phyloP scores from a whole-genome alignment of 768 basidiomycete species.

The Lactarius psammicola region DNA sequence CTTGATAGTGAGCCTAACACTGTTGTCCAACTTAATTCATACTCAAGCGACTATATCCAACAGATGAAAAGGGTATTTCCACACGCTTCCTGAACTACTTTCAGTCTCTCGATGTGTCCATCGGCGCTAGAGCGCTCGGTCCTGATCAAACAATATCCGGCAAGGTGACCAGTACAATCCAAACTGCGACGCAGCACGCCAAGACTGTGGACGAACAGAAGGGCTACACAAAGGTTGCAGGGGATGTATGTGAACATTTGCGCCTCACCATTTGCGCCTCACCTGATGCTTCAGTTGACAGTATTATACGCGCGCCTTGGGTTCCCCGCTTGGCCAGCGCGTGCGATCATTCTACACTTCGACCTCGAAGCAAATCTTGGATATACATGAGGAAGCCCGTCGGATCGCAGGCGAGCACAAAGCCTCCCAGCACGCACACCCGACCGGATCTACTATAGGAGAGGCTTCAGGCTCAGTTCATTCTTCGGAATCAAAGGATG shows the following conservation, averaged over 20 bases:
- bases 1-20: conserved; percentile 53
- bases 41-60: neutral
- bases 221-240: conserved; percentile 66
- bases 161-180: conserved; percentile 64
- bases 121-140: conserved; percentile 72
- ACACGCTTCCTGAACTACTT: conserved; percentile 80
- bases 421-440: conserved; percentile 6
- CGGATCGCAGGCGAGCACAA: conserved; percentile 72
- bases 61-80: conserved; percentile 86
- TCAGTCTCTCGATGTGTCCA: conserved; percentile 60
- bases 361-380: conserved; percentile 82
- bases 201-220: conserved; percentile 79
- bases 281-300: conserved; percentile 32
- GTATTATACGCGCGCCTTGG: conserved; percentile 77
- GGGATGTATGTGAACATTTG: conserved; percentile 48
- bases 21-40: neutral
- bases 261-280: neutral
- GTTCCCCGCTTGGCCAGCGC: conserved; percentile 74
- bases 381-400: conserved; percentile 91
- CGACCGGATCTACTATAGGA: neutral
- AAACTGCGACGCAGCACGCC: conserved; percentile 64
- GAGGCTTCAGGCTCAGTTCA: neutral
- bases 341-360: conserved; percentile 82
- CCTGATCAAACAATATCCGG: conserved; percentile 78
- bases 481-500: neutral